Percentiles rank a stretch among this genome's conserved stretches.
Evolutionary conservation across 1,284 basidiomycete genomes (phyloP).

Genomic region (Malassezia nana): DNA sequence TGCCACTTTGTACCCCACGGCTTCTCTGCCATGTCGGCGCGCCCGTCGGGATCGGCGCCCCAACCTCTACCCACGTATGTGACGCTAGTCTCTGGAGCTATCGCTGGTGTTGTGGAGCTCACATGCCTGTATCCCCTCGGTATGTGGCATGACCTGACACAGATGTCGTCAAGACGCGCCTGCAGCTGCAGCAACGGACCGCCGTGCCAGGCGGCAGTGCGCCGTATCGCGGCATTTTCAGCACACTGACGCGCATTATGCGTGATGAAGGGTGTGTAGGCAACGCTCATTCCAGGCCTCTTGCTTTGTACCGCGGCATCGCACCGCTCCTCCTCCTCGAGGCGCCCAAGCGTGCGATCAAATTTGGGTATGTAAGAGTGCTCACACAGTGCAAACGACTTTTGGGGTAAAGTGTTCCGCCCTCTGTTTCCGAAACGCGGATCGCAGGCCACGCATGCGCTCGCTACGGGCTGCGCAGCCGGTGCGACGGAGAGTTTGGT

Average conservation of each 20-base stretch:
- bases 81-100: constrained; percentile 80
- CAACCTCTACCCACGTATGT: constrained; percentile 64
- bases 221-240: constrained; percentile 60
- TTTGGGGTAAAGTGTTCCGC: constrained; percentile 59
- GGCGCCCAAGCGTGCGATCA: constrained; percentile 94
- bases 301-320: constrained; percentile 83
- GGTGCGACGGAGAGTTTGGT: constrained; percentile 84
- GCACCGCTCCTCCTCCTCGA: constrained; percentile 87
- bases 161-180: constrained; percentile 73
- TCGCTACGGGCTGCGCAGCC: constrained; percentile 81
- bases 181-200: constrained; percentile 69
- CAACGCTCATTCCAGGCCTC: constrained; percentile 53
- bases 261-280: constrained; percentile 67
- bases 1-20: no score
- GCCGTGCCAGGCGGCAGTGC: constrained; percentile 50
- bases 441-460: constrained; percentile 76
- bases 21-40: no score
- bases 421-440: constrained; percentile 60
- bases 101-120: constrained; percentile 73
- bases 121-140: constrained; percentile 85
- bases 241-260: constrained; percentile 66
- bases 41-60: background rate
- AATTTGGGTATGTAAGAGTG: constrained; percentile 58
- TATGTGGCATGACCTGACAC: constrained; percentile 49
- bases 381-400: constrained; percentile 65